Percentiles rank a stretch among this genome's conserved stretches.
Evolutionary conservation across 139 green algal genomes (phyloP).

Genomic region (Chlorella vulgaris): DNA sequence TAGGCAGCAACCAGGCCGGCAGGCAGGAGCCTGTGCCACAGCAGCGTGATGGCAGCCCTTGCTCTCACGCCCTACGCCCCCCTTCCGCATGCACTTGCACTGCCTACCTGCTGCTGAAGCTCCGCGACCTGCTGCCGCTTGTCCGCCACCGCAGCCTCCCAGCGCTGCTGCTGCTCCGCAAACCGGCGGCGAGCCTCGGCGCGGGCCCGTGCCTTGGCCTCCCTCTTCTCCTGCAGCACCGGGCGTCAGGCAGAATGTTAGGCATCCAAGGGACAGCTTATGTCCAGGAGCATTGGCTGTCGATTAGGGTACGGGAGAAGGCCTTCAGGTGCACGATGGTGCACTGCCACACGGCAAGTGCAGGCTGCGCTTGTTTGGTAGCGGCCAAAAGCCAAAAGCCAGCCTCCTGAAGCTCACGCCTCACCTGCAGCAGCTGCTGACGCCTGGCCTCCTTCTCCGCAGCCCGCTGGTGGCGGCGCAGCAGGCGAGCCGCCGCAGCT

Average conservation of each 20-base stretch:
- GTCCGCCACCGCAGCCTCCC: constrained; percentile 38
- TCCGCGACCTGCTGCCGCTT: constrained; percentile 19
- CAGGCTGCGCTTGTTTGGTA: no score
- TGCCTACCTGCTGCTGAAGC: constrained; percentile 19
- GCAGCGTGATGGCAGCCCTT: background rate
- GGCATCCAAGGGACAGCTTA: no score
- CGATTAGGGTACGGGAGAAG: no score
- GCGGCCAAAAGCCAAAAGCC: no score
- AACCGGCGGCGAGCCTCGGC: constrained; percentile 31
- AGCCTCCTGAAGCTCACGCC: background rate
- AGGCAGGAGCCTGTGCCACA: background rate
- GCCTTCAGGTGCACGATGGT: no score
- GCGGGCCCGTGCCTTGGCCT: constrained; percentile 8
- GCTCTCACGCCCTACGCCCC: background rate
- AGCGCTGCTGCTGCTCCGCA: constrained; percentile 27
- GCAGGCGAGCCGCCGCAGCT: background rate
- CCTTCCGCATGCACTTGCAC: background rate
- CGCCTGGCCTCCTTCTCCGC: constrained; percentile 20
- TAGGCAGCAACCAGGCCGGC: background rate
- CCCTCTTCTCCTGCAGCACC: constrained; percentile 22
- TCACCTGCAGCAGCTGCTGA: constrained; percentile 28
- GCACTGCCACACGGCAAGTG: no score
- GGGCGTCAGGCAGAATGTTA: background rate
- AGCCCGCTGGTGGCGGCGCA: background rate
- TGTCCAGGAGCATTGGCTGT: no score